A percentile compares a stretch with the other conserved stretches of the same genome.
phyloP scores from a whole-genome alignment of 2,329 filamentous ascomycete species.

The Apiospora rasikravindrae region DNA sequence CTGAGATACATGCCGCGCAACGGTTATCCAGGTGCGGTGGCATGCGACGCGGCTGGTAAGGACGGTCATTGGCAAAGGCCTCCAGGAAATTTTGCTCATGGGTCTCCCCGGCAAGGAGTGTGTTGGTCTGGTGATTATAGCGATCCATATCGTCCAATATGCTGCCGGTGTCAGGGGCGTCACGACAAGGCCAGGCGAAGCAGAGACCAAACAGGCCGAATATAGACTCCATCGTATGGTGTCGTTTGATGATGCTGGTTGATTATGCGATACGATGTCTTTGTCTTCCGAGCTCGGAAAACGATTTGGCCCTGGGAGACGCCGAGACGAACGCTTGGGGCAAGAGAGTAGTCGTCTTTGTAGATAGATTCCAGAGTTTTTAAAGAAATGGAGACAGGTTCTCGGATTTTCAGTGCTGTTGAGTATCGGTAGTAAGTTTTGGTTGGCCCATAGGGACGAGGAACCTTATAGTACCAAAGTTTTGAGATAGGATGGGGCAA shows the following conservation, averaged over 20 bases:
- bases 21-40: too few relatives aligned
- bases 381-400: background rate
- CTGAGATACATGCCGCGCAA: too few relatives aligned
- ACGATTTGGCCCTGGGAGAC: background rate
- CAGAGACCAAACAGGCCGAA: background rate
- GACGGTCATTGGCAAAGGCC: too few relatives aligned
- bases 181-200: background rate
- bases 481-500: background rate
- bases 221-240: background rate
- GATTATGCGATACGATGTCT: background rate
- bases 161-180: too few relatives aligned
- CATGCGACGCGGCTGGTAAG: too few relatives aligned
- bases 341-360: background rate
- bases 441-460: background rate
- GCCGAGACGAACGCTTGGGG: too few relatives aligned
- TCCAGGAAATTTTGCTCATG: too few relatives aligned
- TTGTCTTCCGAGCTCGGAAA: background rate
- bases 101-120: too few relatives aligned
- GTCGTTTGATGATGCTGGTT: background rate
- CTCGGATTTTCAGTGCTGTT: background rate
- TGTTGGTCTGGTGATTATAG: too few relatives aligned
- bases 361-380: background rate
- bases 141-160: too few relatives aligned
- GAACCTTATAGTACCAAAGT: background rate
- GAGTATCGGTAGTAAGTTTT: background rate